Conservation (phyloP, 129 eudicot species). For the Arctium lappa region DNA sequence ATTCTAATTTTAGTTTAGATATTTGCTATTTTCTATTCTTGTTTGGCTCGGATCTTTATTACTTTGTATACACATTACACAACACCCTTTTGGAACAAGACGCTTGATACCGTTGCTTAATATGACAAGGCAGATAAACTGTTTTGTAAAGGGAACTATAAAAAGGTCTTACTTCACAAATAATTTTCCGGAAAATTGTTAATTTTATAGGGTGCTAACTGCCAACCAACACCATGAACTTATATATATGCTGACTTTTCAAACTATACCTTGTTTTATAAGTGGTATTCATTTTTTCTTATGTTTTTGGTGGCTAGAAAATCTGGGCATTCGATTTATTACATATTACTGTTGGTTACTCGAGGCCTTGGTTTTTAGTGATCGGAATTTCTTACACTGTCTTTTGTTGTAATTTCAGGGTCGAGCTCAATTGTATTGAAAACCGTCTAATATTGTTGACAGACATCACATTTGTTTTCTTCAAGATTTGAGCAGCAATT, state of each 20-base stretch:
- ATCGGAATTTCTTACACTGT: neutral
- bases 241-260: neutral
- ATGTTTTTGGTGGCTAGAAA: neutral
- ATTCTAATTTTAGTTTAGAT: neutral
- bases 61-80: neutral
- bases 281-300: neutral
- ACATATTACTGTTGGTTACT: neutral
- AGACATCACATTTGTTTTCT: neutral
- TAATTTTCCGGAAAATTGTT: too few relatives aligned
- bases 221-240: neutral
- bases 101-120: neutral
- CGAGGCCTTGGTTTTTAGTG: neutral
- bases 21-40: neutral
- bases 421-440: neutral
- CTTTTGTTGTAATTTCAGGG: neutral
- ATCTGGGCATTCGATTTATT: neutral
- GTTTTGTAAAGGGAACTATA: neutral
- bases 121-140: neutral
- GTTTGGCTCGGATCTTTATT: neutral
- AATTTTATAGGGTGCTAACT: neutral
- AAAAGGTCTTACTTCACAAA: neutral
- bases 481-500: slow-evolving; percentile 6
- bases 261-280: neutral
- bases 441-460: neutral
- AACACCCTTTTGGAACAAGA: neutral